Percentiles rank a stretch among this genome's conserved stretches.
These are phyloP conservation scores for Neofusicoccum laricinum DNA, from an alignment of 2,329 filamentous ascomycete genomes.

Conservation along the genomic window DNA sequence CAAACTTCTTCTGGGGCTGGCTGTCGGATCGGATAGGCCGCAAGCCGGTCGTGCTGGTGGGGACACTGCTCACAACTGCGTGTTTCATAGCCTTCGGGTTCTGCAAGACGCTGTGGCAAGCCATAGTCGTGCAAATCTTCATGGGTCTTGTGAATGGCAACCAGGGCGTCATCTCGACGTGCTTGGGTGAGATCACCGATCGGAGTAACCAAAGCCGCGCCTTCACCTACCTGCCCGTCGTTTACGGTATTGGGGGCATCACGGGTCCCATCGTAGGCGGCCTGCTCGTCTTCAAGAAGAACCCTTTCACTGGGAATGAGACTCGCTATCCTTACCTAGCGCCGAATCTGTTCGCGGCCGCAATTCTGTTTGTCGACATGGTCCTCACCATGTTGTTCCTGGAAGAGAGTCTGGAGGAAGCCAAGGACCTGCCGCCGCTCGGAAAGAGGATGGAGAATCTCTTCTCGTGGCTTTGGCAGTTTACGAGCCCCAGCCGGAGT, in stretches of 20 bases:
- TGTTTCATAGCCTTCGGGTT: slow-evolving; percentile 89
- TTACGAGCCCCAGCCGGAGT: slow-evolving; percentile 55
- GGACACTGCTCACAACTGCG: slow-evolving; percentile 75
- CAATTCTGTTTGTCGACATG: slow-evolving; percentile 69
- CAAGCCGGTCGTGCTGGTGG: slow-evolving; percentile 78
- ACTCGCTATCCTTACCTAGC: slow-evolving; percentile 76
- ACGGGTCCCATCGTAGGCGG: slow-evolving; percentile 91
- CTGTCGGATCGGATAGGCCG: slow-evolving; percentile 74
- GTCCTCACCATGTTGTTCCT: slow-evolving; percentile 75
- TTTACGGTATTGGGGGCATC: slow-evolving; percentile 94
- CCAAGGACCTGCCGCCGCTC: slow-evolving; percentile 59
- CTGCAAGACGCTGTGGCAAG: slow-evolving; percentile 77
- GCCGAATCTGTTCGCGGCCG: slow-evolving; percentile 77
- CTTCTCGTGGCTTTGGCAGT: slow-evolving; percentile 70
- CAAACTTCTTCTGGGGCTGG: slow-evolving; percentile 90
- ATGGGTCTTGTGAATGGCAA: slow-evolving; percentile 97
- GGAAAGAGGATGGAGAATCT: slow-evolving; percentile 57
- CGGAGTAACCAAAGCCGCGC: slow-evolving; percentile 89
- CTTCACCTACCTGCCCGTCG: slow-evolving; percentile 90
- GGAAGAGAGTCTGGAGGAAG: slow-evolving; percentile 77
- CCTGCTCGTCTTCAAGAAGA: slow-evolving; percentile 66
- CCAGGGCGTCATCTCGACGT: slow-evolving; percentile 88
- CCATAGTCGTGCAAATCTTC: slow-evolving; percentile 77
- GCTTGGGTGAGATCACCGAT: slow-evolving; percentile 91
- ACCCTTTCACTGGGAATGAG: slow-evolving; percentile 51